Base-by-base conservation (phyloP, 768 basidiomycete genomes). In the Lentinula sp. region DNA sequence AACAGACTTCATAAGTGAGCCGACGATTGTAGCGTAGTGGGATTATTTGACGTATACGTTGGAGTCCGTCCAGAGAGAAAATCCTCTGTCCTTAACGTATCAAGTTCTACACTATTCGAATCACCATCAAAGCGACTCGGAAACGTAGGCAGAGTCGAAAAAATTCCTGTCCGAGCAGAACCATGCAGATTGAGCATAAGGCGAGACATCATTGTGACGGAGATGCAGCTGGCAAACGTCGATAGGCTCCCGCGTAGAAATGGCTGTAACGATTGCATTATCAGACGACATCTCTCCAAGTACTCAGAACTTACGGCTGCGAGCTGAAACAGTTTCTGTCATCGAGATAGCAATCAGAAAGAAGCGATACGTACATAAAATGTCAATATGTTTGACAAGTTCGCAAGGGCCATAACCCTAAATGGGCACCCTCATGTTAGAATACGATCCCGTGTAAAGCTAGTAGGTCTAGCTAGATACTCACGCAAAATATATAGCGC, bases 401-500 rank as follows among this genome's bases (percentile, higher is more conserved):
- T 82, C 13, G 78, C 78, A 4, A 79, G 59, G 1, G 75, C 81
- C 81, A 85, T 84, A 45, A 80, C 74, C 6, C 84, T 84, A 42
- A 53, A 23, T 13, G 13, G 9, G 37, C 7, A 51, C 18, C 5
- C 21, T 53, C 57, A 35, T 54, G 51, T 67, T 42, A 43, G 50
- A 43, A 45, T 10, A 54, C 16, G 10, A 21, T 37, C 11, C 3
- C 4, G 37, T 37, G 37, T 37, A 32, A 35, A 43, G 52, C 15
- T 42, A 18, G 32, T 31, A 39, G 18, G 37, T 18, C 16, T 5
- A 35, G 23, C 37, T 60, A 18, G 34, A 31, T 4, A 63, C 81
- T 71, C 62, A 84, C 83, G 75, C 80, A 63, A 82, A 85, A 65
- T 84, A 85, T 23, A 85, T 67, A 1, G 81, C 78, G 57, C 83